phyloP scores from a whole-genome alignment of 140 eudicot genomes.

The Oenanthe javanica region DNA sequence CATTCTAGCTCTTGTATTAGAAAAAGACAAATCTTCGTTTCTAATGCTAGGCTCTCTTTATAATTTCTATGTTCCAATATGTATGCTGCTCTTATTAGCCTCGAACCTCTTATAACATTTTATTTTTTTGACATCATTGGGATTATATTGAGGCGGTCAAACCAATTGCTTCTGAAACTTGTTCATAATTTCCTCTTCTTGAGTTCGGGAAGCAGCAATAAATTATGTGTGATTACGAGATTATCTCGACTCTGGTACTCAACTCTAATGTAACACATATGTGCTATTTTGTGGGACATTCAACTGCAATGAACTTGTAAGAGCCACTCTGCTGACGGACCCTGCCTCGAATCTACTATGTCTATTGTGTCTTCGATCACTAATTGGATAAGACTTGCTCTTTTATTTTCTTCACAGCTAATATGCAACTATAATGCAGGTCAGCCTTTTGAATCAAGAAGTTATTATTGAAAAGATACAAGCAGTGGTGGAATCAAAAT shows the following conservation, averaged over 20 bases:
- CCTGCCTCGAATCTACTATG: not conserved
- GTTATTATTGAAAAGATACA: conserved; percentile 89
- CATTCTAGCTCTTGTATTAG: not conserved
- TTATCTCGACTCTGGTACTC: not conserved
- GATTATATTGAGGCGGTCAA: not conserved
- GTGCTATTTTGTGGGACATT: not conserved
- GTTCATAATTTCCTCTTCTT: not conserved
- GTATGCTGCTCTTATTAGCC: not conserved
- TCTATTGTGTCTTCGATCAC: not conserved
- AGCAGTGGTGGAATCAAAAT: conserved; percentile 63
- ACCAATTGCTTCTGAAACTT: not conserved
- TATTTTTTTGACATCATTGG: not conserved
- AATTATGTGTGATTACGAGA: not conserved
- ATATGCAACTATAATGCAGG: conserved; percentile 36
- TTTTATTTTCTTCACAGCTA: not conserved
- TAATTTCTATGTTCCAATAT: too few species aligned
- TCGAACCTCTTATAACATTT: not conserved
- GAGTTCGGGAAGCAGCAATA: not conserved
- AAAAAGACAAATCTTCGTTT: not conserved
- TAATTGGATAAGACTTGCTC: not conserved
- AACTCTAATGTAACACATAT: not conserved
- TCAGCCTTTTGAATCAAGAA: conserved; percentile 97
- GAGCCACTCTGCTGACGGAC: not conserved
- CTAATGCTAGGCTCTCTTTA: not conserved
- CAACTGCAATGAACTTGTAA: not conserved